Conservation (phyloP, 1,284 basidiomycete species). For the Flammula alnicola region DNA sequence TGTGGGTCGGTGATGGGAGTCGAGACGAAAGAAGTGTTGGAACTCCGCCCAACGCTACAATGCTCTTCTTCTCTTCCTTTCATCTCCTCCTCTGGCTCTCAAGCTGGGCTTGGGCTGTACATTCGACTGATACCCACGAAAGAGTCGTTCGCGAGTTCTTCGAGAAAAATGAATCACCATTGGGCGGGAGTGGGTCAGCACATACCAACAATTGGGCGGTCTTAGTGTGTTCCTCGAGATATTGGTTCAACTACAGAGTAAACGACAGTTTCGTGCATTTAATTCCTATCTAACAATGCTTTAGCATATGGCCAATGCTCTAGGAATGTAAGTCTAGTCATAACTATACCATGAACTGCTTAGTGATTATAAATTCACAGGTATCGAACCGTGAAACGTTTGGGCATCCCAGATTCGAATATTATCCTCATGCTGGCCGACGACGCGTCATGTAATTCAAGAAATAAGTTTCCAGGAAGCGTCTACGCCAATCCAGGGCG, state of each 20-base stretch:
- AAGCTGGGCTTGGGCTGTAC: constrained; percentile 36
- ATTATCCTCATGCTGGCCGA: constrained; percentile 99
- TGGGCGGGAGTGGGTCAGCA: constrained; percentile 37
- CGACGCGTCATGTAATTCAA: constrained; percentile 92
- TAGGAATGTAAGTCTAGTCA: constrained; percentile 82
- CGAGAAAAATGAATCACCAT: constrained; percentile 29
- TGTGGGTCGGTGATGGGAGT: constrained; percentile 14
- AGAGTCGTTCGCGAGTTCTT: constrained; percentile 43
- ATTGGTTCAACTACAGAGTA: constrained; percentile 99
- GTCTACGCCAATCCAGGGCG: constrained; percentile 87
- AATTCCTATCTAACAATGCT: neutral
- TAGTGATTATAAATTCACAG: too few species aligned
- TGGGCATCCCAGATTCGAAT: constrained; percentile 97
- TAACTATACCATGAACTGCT: too few species aligned
- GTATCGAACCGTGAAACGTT: constrained; percentile 97
- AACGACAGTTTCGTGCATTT: constrained; percentile 32
- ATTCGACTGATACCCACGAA: constrained; percentile 34
- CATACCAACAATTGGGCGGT: constrained; percentile 99
- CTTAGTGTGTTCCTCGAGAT: constrained; percentile 90
- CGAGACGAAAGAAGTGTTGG: constrained; percentile 7
- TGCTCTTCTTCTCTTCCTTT: constrained; percentile 39
- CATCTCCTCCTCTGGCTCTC: constrained; percentile 35
- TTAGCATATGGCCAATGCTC: constrained; percentile 96
- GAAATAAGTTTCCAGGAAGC: constrained; percentile 91
- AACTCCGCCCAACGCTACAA: constrained; percentile 22